phyloP scores from a whole-genome alignment of 805 yeast genomes.

The Hanseniaspora opuntiae region DNA sequence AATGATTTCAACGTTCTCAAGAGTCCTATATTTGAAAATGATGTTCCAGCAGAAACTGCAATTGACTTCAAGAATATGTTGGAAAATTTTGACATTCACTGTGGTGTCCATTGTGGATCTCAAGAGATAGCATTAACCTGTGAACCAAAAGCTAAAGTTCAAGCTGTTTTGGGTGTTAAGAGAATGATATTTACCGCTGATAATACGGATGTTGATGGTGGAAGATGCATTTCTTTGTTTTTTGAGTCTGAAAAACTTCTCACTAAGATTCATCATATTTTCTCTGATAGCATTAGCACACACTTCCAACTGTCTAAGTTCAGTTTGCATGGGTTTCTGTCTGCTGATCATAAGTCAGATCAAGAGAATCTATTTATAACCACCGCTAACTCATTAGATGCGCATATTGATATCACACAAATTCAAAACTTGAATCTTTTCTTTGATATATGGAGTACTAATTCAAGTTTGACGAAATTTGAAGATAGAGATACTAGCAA shows the following conservation, averaged over 20 bases:
- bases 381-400: constrained; percentile 6
- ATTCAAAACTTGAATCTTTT: constrained; percentile 76
- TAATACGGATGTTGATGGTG: constrained; percentile 32
- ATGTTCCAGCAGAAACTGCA: constrained; percentile 13
- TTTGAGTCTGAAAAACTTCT: constrained; percentile 41
- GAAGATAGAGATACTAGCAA: background rate
- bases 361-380: constrained; percentile 1
- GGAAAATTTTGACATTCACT: constrained; percentile 44
- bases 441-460: constrained; percentile 68
- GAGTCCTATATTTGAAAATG: constrained; percentile 13
- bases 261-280: constrained; percentile 75
- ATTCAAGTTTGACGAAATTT: constrained; percentile 20
- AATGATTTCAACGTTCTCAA: constrained; percentile 39
- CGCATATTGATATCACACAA: constrained; percentile 67
- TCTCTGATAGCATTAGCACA: constrained; percentile 81
- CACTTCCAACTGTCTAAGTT: constrained; percentile 41
- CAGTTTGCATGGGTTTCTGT: constrained; percentile 37
- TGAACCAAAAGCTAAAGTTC: constrained; percentile 87
- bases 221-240: constrained; percentile 33
- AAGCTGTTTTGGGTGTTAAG: constrained; percentile 64
- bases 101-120: constrained; percentile 51
- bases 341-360: constrained; percentile 7
- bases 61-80: constrained; percentile 35
- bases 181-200: constrained; percentile 49
- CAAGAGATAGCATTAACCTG: constrained; percentile 74